phyloP scores from a whole-genome alignment of 108 stramenopile species.

The Schizochytrium sp. region DNA sequence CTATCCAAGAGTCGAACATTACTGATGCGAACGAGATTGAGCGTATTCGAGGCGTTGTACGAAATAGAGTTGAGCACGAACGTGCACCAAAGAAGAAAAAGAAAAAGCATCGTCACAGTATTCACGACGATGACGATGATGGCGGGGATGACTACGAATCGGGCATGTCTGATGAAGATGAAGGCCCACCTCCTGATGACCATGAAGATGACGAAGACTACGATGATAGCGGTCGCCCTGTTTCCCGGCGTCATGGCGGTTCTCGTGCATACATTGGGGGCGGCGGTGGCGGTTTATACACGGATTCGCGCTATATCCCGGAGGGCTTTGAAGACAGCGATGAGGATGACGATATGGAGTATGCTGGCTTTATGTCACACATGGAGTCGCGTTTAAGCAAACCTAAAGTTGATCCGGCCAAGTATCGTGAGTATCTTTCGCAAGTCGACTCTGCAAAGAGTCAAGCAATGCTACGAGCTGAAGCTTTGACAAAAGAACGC shows the following conservation, averaged over 20 bases:
- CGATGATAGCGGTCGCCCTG: background rate
- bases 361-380: background rate
- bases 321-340: conserved; percentile 20
- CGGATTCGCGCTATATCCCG: conserved; percentile 21
- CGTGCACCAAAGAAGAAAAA: conserved; percentile 25
- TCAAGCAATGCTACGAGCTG: conserved; percentile 9
- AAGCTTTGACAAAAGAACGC: background rate
- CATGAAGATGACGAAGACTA: conserved; percentile 33
- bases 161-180: conserved; percentile 18
- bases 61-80: background rate
- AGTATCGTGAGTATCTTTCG: background rate
- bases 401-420: conserved; percentile 11
- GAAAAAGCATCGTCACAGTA: background rate
- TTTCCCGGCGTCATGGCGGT: background rate
- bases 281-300: background rate
- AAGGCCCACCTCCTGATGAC: conserved; percentile 17
- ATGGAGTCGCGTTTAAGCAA: conserved; percentile 34
- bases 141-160: background rate
- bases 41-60: background rate
- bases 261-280: background rate
- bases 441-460: conserved; percentile 38
- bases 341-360: conserved; percentile 2
- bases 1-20: background rate
- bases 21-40: conserved; percentile 25
- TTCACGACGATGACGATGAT: background rate